Evolutionary conservation across 805 yeast genomes (phyloP).

Genomic region (Nakazawaea ambrosiae): DNA sequence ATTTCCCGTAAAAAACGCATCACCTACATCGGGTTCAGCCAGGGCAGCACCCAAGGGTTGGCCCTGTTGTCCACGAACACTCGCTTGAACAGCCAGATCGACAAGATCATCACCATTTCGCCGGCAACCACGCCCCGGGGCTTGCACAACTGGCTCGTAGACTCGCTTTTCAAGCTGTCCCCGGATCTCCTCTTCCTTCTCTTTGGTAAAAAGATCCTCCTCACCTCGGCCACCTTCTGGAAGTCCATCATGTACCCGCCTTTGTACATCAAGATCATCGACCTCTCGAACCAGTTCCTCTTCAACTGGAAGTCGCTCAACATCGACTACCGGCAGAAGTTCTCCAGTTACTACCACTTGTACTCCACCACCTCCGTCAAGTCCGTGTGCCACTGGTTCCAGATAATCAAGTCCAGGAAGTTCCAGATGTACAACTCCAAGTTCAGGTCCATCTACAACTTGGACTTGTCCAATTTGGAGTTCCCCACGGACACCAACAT

Average conservation of each 20-base stretch:
- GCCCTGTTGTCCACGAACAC: constrained; percentile 70
- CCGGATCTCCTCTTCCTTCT: constrained; percentile 65
- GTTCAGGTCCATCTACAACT: constrained; percentile 23
- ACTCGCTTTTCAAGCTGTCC: constrained; percentile 64
- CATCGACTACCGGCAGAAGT: constrained; percentile 35
- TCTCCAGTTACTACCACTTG: constrained; percentile 42
- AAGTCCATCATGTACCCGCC: constrained; percentile 44
- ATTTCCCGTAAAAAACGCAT: constrained; percentile 35
- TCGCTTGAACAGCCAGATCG: constrained; percentile 47
- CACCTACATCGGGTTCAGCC: constrained; percentile 83
- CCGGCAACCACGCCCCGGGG: constrained; percentile 95
- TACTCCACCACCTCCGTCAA: constrained; percentile 51
- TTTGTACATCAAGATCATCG: constrained; percentile 38
- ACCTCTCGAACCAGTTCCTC: constrained; percentile 34
- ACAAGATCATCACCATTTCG: constrained; percentile 70
- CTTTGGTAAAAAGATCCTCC: constrained; percentile 67
- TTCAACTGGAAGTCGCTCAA: constrained; percentile 44
- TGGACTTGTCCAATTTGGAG: constrained; percentile 41
- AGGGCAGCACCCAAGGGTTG: constrained; percentile 91
- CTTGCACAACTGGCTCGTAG: constrained; percentile 60
- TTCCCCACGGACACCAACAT: constrained; percentile 64
- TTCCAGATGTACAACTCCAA: constrained; percentile 50
- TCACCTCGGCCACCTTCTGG: constrained; percentile 67
- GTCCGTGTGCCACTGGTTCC: constrained; percentile 43
- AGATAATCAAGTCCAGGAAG: constrained; percentile 36